Conservation (phyloP, 306 rosid species). For the Vigna trinervia region DNA sequence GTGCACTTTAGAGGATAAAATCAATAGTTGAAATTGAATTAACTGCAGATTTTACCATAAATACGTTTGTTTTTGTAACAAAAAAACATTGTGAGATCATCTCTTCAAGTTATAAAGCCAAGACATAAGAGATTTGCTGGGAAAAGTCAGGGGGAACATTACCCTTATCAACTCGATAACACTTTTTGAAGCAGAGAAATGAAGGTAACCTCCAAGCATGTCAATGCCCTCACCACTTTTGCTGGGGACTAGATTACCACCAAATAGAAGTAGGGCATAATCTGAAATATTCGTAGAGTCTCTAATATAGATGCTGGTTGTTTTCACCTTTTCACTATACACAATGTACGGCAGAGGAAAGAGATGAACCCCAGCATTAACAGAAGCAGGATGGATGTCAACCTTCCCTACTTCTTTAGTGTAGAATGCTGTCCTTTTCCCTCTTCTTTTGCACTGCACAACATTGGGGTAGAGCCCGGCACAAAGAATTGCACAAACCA, state of each 20-base stretch:
- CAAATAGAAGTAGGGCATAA: slow-evolving; percentile 86
- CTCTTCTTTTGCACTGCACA: slow-evolving; percentile 94
- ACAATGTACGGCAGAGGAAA: slow-evolving; percentile 98
- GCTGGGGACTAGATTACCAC: slow-evolving; percentile 79
- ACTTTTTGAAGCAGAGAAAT: slow-evolving; percentile 89
- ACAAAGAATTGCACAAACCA: slow-evolving; percentile 94
- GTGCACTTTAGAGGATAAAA: background rate
- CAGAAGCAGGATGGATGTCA: slow-evolving; percentile 95
- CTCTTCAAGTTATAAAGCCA: slow-evolving; percentile 2
- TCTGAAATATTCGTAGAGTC: slow-evolving; percentile 96
- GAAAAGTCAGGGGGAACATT: slow-evolving; percentile 36
- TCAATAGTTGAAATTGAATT: no score
- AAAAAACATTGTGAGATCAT: background rate
- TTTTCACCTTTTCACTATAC: slow-evolving; percentile 94
- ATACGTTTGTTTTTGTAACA: background rate
- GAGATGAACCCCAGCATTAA: slow-evolving; percentile 87
- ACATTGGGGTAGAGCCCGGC: slow-evolving; percentile 97
- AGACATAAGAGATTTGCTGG: slow-evolving; percentile 19
- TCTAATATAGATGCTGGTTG: slow-evolving; percentile 74
- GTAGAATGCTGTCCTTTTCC: slow-evolving; percentile 81
- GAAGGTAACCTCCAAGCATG: slow-evolving; percentile 98
- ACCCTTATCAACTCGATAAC: slow-evolving; percentile 89
- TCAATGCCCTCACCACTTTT: slow-evolving; percentile 87
- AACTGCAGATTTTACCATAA: no score
- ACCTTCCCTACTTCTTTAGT: slow-evolving; percentile 97